Conservation (phyloP, 345 rosid genomes). For the Orychophragmus violaceus region DNA sequence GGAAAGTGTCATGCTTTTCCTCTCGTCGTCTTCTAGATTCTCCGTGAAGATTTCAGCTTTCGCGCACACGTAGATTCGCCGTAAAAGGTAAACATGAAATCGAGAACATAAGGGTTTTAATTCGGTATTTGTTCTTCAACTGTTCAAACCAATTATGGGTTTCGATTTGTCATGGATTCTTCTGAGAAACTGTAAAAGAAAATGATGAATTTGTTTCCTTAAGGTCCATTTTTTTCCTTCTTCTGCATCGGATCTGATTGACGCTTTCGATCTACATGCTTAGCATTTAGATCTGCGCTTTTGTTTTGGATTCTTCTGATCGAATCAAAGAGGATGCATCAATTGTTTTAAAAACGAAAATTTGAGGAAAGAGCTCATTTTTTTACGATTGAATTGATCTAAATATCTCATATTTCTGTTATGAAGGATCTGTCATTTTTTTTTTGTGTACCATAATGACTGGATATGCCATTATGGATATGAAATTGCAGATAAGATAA, state of each 20-base stretch:
- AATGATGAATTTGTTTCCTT: neutral
- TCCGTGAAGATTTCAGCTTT: conserved; percentile 23
- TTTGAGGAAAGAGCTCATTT: neutral
- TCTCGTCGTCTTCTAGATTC: conserved; percentile 26
- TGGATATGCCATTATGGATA: too few relatives aligned
- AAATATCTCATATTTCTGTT: neutral
- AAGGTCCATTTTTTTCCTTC: neutral
- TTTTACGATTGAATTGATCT: neutral
- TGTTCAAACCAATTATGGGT: neutral
- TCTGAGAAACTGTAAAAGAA: neutral
- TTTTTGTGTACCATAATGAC: too few relatives aligned
- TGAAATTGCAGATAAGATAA: too few relatives aligned
- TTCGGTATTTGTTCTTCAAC: neutral
- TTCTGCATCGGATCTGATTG: conserved; percentile 15
- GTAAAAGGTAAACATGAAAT: conserved; percentile 19
- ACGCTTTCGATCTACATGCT: neutral
- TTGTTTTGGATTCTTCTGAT: neutral
- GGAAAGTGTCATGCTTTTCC: conserved; percentile 15
- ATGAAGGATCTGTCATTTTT: conserved; percentile 21
- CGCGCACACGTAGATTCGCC: conserved; percentile 30
- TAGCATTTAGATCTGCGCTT: conserved; percentile 18
- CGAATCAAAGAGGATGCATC: neutral
- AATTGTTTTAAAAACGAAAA: neutral
- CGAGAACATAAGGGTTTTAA: neutral
- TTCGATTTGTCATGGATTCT: neutral